Conservation (phyloP, 805 yeast genomes). For the Yarrowia sp. region DNA sequence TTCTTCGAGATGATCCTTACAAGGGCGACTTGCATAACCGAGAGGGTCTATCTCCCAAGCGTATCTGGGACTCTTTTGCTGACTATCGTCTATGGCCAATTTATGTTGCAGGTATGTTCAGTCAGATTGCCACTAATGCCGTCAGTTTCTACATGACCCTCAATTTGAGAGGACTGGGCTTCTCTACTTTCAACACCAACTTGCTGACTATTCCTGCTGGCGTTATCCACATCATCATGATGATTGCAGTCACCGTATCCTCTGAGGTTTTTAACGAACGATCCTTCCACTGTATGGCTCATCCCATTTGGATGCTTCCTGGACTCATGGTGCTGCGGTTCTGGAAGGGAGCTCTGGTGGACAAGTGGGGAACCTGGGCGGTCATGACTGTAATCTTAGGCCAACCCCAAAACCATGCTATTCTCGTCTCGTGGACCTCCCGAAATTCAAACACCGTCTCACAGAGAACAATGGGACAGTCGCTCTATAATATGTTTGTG, state of each 20-base stretch:
- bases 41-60: conserved; percentile 56
- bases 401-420: conserved; percentile 56
- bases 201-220: conserved; percentile 55
- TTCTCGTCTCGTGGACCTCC: conserved; percentile 67
- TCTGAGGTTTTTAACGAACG: conserved; percentile 41
- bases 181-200: conserved; percentile 59
- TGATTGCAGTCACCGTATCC: conserved; percentile 39
- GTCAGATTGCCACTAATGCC: conserved; percentile 52
- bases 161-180: conserved; percentile 58
- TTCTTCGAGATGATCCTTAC: conserved; percentile 67
- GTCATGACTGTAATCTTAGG: conserved; percentile 46
- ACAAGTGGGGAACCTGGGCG: conserved; percentile 48
- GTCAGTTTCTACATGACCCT: conserved; percentile 57
- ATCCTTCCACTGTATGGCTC: conserved; percentile 39
- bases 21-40: conserved; percentile 71
- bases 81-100: conserved; percentile 67
- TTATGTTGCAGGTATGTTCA: conserved; percentile 57
- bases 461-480: conserved; percentile 67
- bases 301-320: conserved; percentile 42
- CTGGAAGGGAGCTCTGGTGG: conserved; percentile 43
- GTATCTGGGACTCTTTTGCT: conserved; percentile 52
- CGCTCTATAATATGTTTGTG: conserved; percentile 68
- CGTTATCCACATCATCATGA: conserved; percentile 39
- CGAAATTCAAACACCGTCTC: conserved; percentile 67
- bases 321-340: conserved; percentile 39